These are phyloP conservation scores for Neonectria coccinea DNA, from an alignment of 2,329 filamentous ascomycete genomes.

Conservation along the genomic window DNA sequence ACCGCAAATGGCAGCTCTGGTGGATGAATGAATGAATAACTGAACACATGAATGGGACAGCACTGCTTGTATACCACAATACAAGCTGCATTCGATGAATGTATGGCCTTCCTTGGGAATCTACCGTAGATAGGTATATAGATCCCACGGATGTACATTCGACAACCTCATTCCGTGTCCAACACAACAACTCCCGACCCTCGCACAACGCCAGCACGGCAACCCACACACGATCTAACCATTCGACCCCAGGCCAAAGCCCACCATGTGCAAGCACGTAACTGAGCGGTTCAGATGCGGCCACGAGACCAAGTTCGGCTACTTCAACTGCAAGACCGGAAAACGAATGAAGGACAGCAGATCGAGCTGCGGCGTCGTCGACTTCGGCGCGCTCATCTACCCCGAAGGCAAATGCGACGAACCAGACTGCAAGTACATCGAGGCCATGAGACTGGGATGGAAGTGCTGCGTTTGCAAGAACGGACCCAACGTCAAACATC, in stretches of 20 bases:
- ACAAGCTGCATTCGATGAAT: neutral
- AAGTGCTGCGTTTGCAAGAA: slow-evolving; percentile 37
- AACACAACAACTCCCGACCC: neutral
- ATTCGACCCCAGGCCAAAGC: neutral
- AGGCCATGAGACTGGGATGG: slow-evolving; percentile 37
- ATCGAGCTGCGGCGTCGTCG: slow-evolving; percentile 34
- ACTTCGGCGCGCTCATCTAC: slow-evolving; percentile 27
- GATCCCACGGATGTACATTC: neutral
- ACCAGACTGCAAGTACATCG: slow-evolving; percentile 28
- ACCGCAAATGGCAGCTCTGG: neutral
- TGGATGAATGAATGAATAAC: neutral
- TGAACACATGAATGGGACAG: neutral
- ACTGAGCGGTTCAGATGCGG: slow-evolving; percentile 32
- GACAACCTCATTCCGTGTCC: neutral
- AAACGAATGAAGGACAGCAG: slow-evolving; percentile 32
- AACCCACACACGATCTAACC: slow-evolving; percentile 2
- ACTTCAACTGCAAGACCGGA: slow-evolving; percentile 35
- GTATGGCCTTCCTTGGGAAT: neutral
- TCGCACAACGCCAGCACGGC: neutral
- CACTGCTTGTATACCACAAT: neutral
- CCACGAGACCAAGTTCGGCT: slow-evolving; percentile 37
- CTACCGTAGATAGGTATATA: neutral
- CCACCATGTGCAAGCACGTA: slow-evolving; percentile 39
- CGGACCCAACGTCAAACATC: slow-evolving; percentile 32
- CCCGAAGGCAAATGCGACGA: slow-evolving; percentile 20